Base-by-base conservation (phyloP, 257 asterid species). In the Solanum rostratum region DNA sequence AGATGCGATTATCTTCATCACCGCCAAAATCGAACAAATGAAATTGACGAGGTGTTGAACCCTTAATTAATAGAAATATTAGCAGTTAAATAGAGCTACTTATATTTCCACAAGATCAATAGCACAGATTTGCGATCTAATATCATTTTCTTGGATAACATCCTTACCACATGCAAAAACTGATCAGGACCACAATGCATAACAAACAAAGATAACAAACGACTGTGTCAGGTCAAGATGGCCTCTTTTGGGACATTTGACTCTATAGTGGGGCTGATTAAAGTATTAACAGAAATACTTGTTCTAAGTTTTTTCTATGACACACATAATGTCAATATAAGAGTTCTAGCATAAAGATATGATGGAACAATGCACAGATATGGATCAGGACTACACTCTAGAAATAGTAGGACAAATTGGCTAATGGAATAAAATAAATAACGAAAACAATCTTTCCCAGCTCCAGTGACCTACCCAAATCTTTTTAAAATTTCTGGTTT, bases 31-130 rank as follows among this genome's bases (percentile, higher is more conserved):
- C 84, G 74, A 89, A 92, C 87, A 89, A 88, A 88, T 81, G 85
- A 79, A 84, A 49, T 83, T 85, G 90, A 69, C 82, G 91, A 73
- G 89, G 89, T 55, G 85, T 81, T 80, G 57, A 54, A 87, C 82
- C 90, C 92, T 91, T 87, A 85, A 86, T 90, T 90, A 85, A 84
- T 84, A 80, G 86, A 89, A 88, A 89, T 71, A 84, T 84, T 81
- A 65, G 89, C 62, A 81, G 74, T 79, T 80, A 88, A 84, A 86
- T 79, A 92, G 92, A 90, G 85, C 87, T 84, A 80, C 84, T 84
- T 83, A 66, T 85, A 39, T 84, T 82, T 84, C 66, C 84, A 84
- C 71, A 84, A 54, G 85, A 80, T 85, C 69, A 84, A 85, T 66
- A 81, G 84, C 60, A 82, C 41, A 85, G 83, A 87, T 37, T 76